Conservation (phyloP, 2,329 filamentous ascomycete species). For the Cladophialophora carrionii region DNA sequence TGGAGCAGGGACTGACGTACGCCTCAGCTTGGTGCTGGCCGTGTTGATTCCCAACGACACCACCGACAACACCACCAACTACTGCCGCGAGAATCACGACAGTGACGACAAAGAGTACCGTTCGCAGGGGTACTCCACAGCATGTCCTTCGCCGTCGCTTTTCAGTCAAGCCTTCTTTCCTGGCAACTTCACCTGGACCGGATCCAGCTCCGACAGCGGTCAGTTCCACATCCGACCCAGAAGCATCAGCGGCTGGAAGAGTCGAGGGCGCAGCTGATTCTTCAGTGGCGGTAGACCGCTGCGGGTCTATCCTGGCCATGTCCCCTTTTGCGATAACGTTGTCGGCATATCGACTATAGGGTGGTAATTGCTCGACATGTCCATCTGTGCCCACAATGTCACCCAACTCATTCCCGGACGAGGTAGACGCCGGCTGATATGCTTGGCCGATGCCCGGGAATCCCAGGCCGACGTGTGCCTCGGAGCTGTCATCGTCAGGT, state of each 20-base stretch:
- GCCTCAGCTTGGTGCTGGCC: constrained; percentile 37
- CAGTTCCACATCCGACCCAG: constrained; percentile 34
- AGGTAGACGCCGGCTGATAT: constrained; percentile 68
- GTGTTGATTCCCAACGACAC: constrained; percentile 53
- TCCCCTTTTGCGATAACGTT: constrained; percentile 64
- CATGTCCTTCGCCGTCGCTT: constrained; percentile 49
- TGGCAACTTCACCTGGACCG: constrained; percentile 37
- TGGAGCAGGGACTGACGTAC: constrained; percentile 25
- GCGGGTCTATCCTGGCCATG: constrained; percentile 34
- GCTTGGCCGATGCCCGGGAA: constrained; percentile 69
- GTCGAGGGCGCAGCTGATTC: constrained; percentile 19
- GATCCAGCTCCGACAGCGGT: constrained; percentile 35
- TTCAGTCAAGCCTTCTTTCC: constrained; percentile 49
- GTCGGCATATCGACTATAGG: constrained; percentile 87
- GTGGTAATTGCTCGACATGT: constrained; percentile 86
- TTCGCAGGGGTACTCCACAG: constrained; percentile 58
- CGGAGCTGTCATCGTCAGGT: constrained; percentile 54
- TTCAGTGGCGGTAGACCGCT: constrained; percentile 14
- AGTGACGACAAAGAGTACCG: constrained; percentile 52
- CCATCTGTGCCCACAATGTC: constrained; percentile 86
- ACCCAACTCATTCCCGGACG: constrained; percentile 82
- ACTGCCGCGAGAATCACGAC: constrained; percentile 55
- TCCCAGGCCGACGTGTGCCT: constrained; percentile 60
- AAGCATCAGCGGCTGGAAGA: constrained; percentile 20
- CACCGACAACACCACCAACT: constrained; percentile 59